Evolutionary conservation across 306 rosid species (phyloP).

Genomic region (Crotalaria pallida): DNA sequence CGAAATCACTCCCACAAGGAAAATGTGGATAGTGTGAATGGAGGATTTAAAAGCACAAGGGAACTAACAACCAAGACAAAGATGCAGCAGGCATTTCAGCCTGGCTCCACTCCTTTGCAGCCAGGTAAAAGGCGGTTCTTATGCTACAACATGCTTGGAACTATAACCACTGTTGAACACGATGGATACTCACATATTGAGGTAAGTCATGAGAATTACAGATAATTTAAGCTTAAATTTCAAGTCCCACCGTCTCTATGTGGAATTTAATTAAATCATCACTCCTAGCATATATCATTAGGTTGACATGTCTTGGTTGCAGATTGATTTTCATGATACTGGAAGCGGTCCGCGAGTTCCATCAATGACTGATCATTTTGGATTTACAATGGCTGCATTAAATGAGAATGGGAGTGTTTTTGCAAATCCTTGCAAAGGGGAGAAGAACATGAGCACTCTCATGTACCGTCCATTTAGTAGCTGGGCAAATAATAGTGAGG

Average conservation of each 20-base stretch:
- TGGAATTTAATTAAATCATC: background rate
- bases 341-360: slow-evolving; percentile 88
- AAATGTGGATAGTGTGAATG: slow-evolving; percentile 35
- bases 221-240: slow-evolving; percentile 2
- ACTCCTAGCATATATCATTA: background rate
- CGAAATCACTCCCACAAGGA: slow-evolving; percentile 39
- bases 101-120: slow-evolving; percentile 81
- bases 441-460: slow-evolving; percentile 84
- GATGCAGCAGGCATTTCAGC: slow-evolving; percentile 90
- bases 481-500: slow-evolving; percentile 97
- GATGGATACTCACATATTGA: slow-evolving; percentile 93
- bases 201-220: slow-evolving; percentile 33
- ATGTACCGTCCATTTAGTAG: slow-evolving; percentile 94
- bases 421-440: slow-evolving; percentile 96
- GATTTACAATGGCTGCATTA: slow-evolving; percentile 91
- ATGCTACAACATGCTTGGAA: slow-evolving; percentile 93
- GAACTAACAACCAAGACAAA: slow-evolving; percentile 31
- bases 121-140: slow-evolving; percentile 78
- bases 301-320: slow-evolving; percentile 24
- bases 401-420: slow-evolving; percentile 76
- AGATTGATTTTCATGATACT: slow-evolving; percentile 97
- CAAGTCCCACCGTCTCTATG: background rate
- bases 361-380: slow-evolving; percentile 95
- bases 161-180: slow-evolving; percentile 71
- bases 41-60: slow-evolving; percentile 34